These are phyloP conservation scores for Claviceps fusiformis DNA, from an alignment of 2,329 filamentous ascomycete species.

Conservation along the genomic window DNA sequence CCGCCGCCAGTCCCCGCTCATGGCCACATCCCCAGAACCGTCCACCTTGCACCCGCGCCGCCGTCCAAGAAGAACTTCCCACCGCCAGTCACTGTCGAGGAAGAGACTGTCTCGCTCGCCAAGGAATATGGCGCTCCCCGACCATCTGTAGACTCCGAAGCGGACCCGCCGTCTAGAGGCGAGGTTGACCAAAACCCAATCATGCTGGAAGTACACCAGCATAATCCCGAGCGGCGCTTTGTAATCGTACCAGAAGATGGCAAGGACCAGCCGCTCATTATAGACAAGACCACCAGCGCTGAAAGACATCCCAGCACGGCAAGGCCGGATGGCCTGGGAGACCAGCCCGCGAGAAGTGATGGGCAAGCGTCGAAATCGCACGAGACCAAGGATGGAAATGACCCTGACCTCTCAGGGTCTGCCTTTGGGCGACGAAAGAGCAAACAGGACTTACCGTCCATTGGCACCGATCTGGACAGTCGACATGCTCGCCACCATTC, in stretches of 20 bases:
- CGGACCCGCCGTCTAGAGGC: slow-evolving; percentile 48
- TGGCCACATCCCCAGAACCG: slow-evolving; percentile 5
- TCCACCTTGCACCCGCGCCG: slow-evolving; percentile 6
- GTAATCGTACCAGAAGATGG: slow-evolving; percentile 36
- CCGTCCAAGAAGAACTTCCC: slow-evolving; percentile 27
- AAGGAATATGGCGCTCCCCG: slow-evolving; percentile 38
- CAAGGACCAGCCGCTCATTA: not conserved
- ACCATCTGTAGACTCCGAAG: slow-evolving; percentile 22
- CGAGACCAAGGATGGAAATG: not conserved
- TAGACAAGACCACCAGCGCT: not conserved
- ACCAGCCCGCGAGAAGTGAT: not conserved
- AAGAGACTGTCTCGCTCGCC: slow-evolving; percentile 49
- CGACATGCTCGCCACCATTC: slow-evolving; percentile 17
- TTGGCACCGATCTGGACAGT: slow-evolving; percentile 27
- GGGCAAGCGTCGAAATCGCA: not conserved
- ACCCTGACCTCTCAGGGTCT: slow-evolving; percentile 7
- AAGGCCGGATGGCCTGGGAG: not conserved
- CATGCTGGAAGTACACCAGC: slow-evolving; percentile 46
- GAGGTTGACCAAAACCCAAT: slow-evolving; percentile 55
- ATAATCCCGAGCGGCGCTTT: slow-evolving; percentile 52
- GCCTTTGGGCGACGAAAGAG: slow-evolving; percentile 17
- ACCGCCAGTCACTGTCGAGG: slow-evolving; percentile 54
- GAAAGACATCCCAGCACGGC: not conserved
- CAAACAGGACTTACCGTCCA: slow-evolving; percentile 27
- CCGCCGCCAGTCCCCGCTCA: slow-evolving; percentile 7